These are phyloP conservation scores for Teratosphaeria destructans DNA, from an alignment of 2,329 filamentous ascomycete species.

Conservation along the genomic window DNA sequence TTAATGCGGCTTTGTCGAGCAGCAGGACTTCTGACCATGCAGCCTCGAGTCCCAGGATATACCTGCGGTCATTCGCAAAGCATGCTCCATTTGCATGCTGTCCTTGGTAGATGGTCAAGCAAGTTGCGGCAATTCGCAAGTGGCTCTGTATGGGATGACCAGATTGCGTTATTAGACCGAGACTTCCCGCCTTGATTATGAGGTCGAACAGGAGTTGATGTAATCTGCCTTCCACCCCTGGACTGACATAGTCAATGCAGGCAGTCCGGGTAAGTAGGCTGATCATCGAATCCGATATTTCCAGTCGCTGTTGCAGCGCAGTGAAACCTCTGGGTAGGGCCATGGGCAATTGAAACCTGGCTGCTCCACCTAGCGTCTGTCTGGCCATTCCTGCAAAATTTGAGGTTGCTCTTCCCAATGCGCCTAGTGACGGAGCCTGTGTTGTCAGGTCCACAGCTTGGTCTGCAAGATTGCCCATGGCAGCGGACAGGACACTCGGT, in stretches of 20 bases:
- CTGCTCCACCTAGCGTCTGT: neutral
- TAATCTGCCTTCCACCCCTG: constrained; percentile 19
- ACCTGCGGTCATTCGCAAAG: constrained; percentile 19
- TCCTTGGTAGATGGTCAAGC: constrained; percentile 24
- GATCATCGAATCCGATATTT: constrained; percentile 18
- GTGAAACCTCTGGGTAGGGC: constrained; percentile 24
- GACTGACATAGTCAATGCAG: constrained; percentile 24
- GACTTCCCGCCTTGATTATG: constrained; percentile 16
- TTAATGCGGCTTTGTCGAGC: constrained; percentile 18
- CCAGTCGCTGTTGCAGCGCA: constrained; percentile 16
- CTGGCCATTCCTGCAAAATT: neutral
- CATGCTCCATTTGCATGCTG: constrained; percentile 18
- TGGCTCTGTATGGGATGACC: constrained; percentile 22
- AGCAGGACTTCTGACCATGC: constrained; percentile 22
- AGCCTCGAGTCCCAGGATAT: constrained; percentile 20
- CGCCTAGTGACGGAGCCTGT: neutral
- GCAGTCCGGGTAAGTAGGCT: constrained; percentile 22
- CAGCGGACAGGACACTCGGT: constrained; percentile 3
- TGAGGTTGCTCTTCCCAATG: neutral
- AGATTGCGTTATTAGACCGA: constrained; percentile 5
- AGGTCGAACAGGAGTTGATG: constrained; percentile 23
- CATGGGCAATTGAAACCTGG: constrained; percentile 15
- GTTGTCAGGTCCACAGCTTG: neutral
- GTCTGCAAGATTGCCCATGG: constrained; percentile 1
- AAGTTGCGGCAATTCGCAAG: constrained; percentile 23